phyloP scores from a whole-genome alignment of 2,329 filamentous ascomycete species.

The Fusarium sp. region DNA sequence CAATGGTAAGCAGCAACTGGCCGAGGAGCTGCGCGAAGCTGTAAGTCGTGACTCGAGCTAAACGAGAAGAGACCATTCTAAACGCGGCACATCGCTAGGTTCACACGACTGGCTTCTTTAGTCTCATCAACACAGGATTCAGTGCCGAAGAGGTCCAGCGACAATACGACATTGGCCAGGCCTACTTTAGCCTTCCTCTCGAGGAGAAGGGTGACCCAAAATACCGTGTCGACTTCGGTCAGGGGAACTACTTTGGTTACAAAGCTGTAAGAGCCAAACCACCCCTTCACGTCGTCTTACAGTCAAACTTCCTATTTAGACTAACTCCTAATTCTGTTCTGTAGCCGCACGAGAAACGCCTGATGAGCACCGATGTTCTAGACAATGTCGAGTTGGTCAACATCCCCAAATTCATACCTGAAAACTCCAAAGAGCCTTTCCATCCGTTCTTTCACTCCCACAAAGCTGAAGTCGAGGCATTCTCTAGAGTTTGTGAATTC shows the following conservation, averaged over 20 bases:
- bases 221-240: slow-evolving; percentile 41
- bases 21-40: slow-evolving; percentile 69
- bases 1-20: slow-evolving; percentile 68
- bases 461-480: too few species aligned
- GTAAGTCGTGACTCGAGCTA: slow-evolving; percentile 47
- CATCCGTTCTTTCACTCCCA: slow-evolving; percentile 47
- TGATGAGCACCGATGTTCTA: slow-evolving; percentile 45
- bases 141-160: slow-evolving; percentile 71
- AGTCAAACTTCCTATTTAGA: too few species aligned
- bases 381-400: slow-evolving; percentile 61
- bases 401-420: slow-evolving; percentile 58
- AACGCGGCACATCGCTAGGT: background rate
- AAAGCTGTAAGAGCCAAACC: background rate
- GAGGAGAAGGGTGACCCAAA: slow-evolving; percentile 71
- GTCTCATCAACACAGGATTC: slow-evolving; percentile 75
- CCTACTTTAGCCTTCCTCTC: slow-evolving; percentile 69
- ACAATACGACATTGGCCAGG: slow-evolving; percentile 74
- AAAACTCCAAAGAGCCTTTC: slow-evolving; percentile 51
- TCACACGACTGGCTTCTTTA: slow-evolving; percentile 67
- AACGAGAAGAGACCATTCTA: too few species aligned
- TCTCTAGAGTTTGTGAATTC: too few species aligned
- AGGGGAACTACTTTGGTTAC: slow-evolving; percentile 10
- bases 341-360: slow-evolving; percentile 1
- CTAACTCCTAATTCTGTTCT: too few species aligned
- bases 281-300: too few species aligned